Evolutionary conservation across 1,139 yeast genomes (phyloP).

Genomic region (Protomyces arabidopsidicola): DNA sequence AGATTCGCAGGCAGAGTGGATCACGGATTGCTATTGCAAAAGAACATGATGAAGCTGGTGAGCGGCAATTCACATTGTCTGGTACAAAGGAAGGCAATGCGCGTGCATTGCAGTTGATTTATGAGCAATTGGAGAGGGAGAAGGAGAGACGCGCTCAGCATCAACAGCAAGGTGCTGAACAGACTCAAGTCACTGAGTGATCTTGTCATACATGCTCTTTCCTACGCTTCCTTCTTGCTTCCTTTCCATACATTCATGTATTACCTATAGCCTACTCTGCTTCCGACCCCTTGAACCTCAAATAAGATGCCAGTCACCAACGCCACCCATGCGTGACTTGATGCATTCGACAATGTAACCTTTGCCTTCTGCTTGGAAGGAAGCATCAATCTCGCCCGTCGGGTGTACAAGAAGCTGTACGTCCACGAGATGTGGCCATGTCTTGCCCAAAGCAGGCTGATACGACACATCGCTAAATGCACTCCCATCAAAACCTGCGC

Average conservation of each 20-base stretch:
- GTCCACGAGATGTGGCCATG: conserved; percentile 28
- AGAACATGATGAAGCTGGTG: conserved; percentile 57
- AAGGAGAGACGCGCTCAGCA: conserved; percentile 2
- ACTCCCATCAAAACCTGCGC: background rate
- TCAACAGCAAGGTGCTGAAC: background rate
- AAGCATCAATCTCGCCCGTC: background rate
- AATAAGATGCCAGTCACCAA: conserved; percentile 12
- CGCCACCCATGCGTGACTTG: conserved; percentile 14
- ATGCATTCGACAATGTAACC: conserved; percentile 12
- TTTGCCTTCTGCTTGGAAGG: conserved; percentile 1
- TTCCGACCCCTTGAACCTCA: background rate
- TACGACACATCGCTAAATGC: conserved; percentile 16
- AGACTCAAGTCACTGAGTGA: background rate
- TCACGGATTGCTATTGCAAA: conserved; percentile 77
- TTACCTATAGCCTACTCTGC: background rate
- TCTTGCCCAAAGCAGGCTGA: conserved; percentile 26
- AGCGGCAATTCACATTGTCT: conserved; percentile 66
- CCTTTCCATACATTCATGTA: background rate
- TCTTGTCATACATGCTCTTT: background rate
- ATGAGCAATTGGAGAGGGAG: conserved; percentile 73
- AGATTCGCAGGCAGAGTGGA: conserved; percentile 73
- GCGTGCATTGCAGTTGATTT: conserved; percentile 62
- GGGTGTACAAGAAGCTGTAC: conserved; percentile 19
- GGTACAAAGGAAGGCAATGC: conserved; percentile 65
- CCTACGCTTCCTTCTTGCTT: too few relatives aligned